phyloP scores from a whole-genome alignment of 225 moss, liverwort and hornwort species.

The Pleurozium schreberi region DNA sequence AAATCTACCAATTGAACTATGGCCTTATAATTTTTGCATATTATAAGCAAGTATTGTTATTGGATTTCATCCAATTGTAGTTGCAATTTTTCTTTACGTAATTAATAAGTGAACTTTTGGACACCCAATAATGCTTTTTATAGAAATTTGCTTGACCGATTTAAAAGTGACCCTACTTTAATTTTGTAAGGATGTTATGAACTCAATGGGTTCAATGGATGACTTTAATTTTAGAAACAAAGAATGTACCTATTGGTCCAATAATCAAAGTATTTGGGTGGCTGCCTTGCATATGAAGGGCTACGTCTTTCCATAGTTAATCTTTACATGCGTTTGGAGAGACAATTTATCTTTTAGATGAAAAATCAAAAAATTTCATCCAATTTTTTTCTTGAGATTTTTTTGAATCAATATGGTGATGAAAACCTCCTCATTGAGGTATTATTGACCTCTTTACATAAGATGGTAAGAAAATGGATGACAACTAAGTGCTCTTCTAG shows the following conservation, averaged over 20 bases:
- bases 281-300: too few relatives aligned
- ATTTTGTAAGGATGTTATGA: fast-evolving
- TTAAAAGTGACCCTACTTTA: not conserved
- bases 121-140: not conserved
- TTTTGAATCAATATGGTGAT: too few relatives aligned
- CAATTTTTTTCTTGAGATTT: too few relatives aligned
- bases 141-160: fast-evolving
- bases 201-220: not conserved
- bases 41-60: not conserved
- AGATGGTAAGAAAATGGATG: not conserved
- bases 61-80: not conserved
- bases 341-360: not conserved
- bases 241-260: not conserved
- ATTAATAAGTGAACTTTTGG: fast-evolving
- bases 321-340: fast-evolving
- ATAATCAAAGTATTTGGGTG: not conserved
- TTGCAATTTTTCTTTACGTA: not conserved
- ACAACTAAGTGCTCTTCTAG: not conserved
- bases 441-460: not conserved
- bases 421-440: not conserved
- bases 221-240: not conserved
- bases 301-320: fast-evolving
- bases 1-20: not conserved
- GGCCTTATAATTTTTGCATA: not conserved
- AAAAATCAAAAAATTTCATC: too few relatives aligned